Conservation (phyloP, 371 early-diverging fungal species). For the Syncephalis fuscata region DNA sequence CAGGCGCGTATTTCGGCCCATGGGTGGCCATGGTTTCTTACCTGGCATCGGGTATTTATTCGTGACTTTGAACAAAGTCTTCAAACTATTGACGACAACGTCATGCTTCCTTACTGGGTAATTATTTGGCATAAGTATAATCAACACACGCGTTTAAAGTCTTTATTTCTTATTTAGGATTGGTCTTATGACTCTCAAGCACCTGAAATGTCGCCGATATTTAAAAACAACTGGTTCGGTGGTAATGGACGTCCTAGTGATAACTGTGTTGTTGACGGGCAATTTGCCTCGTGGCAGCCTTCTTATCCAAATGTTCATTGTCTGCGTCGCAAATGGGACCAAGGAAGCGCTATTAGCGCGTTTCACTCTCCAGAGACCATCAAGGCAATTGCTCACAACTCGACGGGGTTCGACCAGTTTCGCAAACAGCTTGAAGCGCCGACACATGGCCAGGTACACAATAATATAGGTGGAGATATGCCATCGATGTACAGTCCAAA, state of each 20-base stretch:
- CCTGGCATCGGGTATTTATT: constrained; percentile 23
- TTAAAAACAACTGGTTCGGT: constrained; percentile 5
- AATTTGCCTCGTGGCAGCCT: constrained; percentile 2
- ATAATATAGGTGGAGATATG: constrained; percentile 12
- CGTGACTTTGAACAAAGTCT: constrained; percentile 13
- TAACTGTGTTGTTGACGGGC: constrained; percentile 7
- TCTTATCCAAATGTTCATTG: constrained; percentile 8
- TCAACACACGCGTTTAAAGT: no score
- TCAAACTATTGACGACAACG: constrained; percentile 13
- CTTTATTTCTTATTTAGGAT: background rate
- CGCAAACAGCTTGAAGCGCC: constrained; percentile 16
- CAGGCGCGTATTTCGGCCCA: background rate
- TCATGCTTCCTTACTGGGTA: constrained; percentile 30
- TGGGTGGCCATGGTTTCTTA: constrained; percentile 11
- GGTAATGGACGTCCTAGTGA: constrained; percentile 6
- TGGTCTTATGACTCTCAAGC: constrained; percentile 9
- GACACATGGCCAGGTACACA: constrained; percentile 30
- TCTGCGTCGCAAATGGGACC: constrained; percentile 8
- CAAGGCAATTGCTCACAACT: constrained; percentile 7
- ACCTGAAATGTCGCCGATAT: constrained; percentile 5
- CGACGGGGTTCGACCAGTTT: constrained; percentile 14
- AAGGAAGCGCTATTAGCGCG: constrained; percentile 10
- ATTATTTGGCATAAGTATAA: no score
- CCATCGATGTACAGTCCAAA: background rate
- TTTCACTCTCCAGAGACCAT: constrained; percentile 11